Base-by-base conservation (phyloP, 371 early-diverging fungal genomes). In the Mucor sp. region DNA sequence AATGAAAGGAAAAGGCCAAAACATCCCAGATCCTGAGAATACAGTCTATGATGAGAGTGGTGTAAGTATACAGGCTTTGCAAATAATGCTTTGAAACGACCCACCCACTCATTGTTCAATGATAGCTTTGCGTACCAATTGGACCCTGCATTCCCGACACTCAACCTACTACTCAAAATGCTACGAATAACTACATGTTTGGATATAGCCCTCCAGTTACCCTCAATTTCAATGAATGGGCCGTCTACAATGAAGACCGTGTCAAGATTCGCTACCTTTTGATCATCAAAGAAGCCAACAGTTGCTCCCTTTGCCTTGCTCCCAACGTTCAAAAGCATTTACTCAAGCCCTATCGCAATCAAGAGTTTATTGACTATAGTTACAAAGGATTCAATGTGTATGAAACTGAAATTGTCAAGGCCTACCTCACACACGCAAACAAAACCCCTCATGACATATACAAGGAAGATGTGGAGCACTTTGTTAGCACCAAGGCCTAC, bases 201-300 rank as follows among this genome's bases (percentile, higher is more conserved):
- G 19, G 21, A 43, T 33, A 23, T n/a, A 3, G 19, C 12, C 6
- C 12, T n/a, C 35, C 37, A 27, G n/a, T 25, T 19, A 41, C 7
- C 0, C 79, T 88, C n/a, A 63, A 69, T 5, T 64, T 82, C 48
- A 86, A 87, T 68, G 89, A 90, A 68, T 90, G 80, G 55, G 79
- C 87, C 60, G 89, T 90, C 1, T 82, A 86, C 59, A 74, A 87
- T 32, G 74, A 78, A 35, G 58, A 74, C 9, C 85, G 83, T 53
- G 84, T 89, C 67, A 75, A 77, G 44, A 82, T 87, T 57, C 76
- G 78, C 6, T 89, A 89, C 48, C 47, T 90, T 15, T 69, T 87
- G 6, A 61, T 87, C 12, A 74, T 86, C 2, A 83, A 81, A 25
- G 63, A 85, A 55, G 75, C 53, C 3, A 50, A 58, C 0, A 66